Percentiles rank a stretch among this genome's conserved stretches.
Conservation (phyloP, 2,329 filamentous ascomycete species). For the Escovopsis weberi region DNA sequence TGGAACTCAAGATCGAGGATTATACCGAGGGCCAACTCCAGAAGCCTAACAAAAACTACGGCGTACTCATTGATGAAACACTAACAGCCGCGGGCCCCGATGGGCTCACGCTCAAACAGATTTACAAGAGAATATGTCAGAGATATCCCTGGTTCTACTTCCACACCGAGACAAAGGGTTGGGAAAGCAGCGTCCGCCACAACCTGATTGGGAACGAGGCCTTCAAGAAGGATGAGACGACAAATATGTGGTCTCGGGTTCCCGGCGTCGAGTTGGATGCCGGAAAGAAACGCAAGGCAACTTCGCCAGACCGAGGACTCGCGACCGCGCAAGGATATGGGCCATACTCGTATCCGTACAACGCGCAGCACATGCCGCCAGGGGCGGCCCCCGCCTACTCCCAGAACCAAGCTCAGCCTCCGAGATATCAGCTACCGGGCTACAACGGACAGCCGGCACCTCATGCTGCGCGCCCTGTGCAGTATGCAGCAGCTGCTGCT, state of each 20-base stretch:
- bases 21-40: slow-evolving; percentile 44
- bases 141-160: slow-evolving; percentile 47
- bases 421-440: slow-evolving; percentile 20
- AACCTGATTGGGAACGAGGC: slow-evolving; percentile 48
- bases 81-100: slow-evolving; percentile 38
- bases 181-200: slow-evolving; percentile 51
- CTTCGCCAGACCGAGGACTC: slow-evolving; percentile 34
- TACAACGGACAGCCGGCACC: slow-evolving; percentile 17
- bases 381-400: slow-evolving; percentile 18
- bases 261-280: slow-evolving; percentile 44
- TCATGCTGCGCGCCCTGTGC: slow-evolving; percentile 15
- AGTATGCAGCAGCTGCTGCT: slow-evolving; percentile 16
- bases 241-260: slow-evolving; percentile 42
- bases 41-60: slow-evolving; percentile 49
- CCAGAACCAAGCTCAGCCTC: slow-evolving; percentile 17
- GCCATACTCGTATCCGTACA: slow-evolving; percentile 22
- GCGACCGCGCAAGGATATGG: slow-evolving; percentile 24
- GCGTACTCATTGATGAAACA: slow-evolving; percentile 45
- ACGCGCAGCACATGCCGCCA: slow-evolving; percentile 20
- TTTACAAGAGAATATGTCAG: slow-evolving; percentile 46
- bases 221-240: slow-evolving; percentile 43
- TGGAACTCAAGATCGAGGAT: slow-evolving; percentile 39
- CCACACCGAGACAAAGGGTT: slow-evolving; percentile 46
- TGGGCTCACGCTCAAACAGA: slow-evolving; percentile 44
- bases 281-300: slow-evolving; percentile 44